These are phyloP conservation scores for Cystofilobasidium bisporidii DNA, from an alignment of 768 basidiomycete species.

Conservation along the genomic window DNA sequence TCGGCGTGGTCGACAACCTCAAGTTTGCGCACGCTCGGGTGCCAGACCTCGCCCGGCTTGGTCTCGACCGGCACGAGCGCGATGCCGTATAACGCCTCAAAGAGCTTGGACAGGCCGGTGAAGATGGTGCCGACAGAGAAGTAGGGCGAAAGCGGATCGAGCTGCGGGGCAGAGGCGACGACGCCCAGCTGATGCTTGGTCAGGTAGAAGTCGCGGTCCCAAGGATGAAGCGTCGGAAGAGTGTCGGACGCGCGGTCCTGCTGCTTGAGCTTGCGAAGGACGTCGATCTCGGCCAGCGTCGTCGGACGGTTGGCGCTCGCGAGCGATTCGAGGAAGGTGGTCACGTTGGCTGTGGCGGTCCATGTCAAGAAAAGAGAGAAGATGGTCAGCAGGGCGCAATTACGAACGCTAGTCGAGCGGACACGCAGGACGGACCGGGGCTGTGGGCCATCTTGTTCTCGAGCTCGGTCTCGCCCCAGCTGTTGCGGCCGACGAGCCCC, in stretches of 20 bases:
- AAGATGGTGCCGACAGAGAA: slow-evolving; percentile 80
- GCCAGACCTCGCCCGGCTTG: slow-evolving; percentile 76
- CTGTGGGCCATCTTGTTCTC: slow-evolving; percentile 96
- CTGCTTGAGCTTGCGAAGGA: slow-evolving; percentile 58
- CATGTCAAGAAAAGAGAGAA: background rate
- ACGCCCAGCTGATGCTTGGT: slow-evolving; percentile 32
- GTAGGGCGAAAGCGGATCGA: slow-evolving; percentile 48
- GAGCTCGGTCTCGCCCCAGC: slow-evolving; percentile 76
- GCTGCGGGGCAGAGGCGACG: slow-evolving; percentile 48
- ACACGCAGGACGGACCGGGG: slow-evolving; percentile 51
- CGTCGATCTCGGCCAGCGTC: slow-evolving; percentile 61
- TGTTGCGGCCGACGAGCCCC: slow-evolving; percentile 68
- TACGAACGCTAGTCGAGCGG: no score
- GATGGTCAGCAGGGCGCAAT: background rate
- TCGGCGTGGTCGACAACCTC: slow-evolving; percentile 63
- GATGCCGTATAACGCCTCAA: slow-evolving; percentile 78
- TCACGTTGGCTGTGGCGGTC: slow-evolving; percentile 59
- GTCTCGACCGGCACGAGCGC: slow-evolving; percentile 58
- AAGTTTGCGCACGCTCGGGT: slow-evolving; percentile 74
- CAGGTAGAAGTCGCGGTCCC: slow-evolving; percentile 94
- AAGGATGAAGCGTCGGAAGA: slow-evolving; percentile 64
- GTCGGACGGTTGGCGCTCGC: slow-evolving; percentile 69
- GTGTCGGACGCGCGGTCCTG: slow-evolving; percentile 46
- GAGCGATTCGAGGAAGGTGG: slow-evolving; percentile 70
- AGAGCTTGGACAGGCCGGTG: slow-evolving; percentile 80